These are phyloP conservation scores for Flaveria linearis DNA, from an alignment of 129 eudicot genomes.

Conservation along the genomic window DNA sequence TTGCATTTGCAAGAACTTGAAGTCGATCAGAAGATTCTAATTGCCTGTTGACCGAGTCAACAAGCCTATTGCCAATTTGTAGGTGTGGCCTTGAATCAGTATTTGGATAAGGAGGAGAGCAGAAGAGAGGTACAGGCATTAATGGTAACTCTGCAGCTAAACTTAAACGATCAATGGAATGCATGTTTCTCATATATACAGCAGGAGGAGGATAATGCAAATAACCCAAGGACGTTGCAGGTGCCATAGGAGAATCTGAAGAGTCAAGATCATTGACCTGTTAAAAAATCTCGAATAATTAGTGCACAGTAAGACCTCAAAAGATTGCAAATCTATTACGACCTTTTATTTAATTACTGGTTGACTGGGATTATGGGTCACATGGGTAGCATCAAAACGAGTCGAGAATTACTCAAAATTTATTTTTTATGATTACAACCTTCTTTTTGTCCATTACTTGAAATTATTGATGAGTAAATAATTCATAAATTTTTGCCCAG, in stretches of 20 bases:
- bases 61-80: slow-evolving; percentile 55
- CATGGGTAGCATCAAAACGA: not conserved
- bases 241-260: slow-evolving; percentile 73
- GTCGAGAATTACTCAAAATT: not conserved
- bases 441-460: not conserved
- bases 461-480: too few relatives aligned
- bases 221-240: slow-evolving; percentile 77
- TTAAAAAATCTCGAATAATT: slow-evolving; percentile 27
- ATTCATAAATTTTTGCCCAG: too few relatives aligned
- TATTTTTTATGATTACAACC: not conserved
- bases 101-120: slow-evolving; percentile 39
- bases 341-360: not conserved
- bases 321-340: not conserved
- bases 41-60: slow-evolving; percentile 23
- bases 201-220: slow-evolving; percentile 87
- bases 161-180: slow-evolving; percentile 49
- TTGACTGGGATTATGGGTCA: not conserved
- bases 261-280: slow-evolving; percentile 97
- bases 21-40: slow-evolving; percentile 62
- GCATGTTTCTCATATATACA: slow-evolving; percentile 83
- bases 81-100: slow-evolving; percentile 42
- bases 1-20: slow-evolving; percentile 84
- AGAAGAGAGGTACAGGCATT: slow-evolving; percentile 68
- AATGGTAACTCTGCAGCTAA: slow-evolving; percentile 62
- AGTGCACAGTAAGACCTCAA: slow-evolving; percentile 5